Base-by-base conservation (phyloP, 1,139 yeast genomes). In the Candida dubliniensis region DNA sequence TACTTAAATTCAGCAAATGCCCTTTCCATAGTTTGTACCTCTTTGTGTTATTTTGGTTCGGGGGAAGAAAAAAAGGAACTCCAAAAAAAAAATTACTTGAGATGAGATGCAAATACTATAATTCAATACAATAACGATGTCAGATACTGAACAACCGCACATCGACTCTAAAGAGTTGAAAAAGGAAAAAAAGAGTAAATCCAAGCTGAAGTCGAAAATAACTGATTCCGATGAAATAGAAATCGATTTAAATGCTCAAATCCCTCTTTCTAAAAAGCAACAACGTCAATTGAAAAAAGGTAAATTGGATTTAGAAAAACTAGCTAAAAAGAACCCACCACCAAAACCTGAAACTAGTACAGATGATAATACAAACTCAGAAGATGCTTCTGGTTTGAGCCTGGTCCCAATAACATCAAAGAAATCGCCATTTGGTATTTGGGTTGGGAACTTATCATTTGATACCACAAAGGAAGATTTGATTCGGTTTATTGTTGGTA, bases 381-480 rank as follows among this genome's bases (percentile, higher is more conserved):
- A 18, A 18, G 23, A 18, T 18, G 23, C 23, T 18, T 18, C 23
- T 18, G 23, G 23, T 18, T 3, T 18, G 23, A 18, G 5, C 5
- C 23, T 18, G 23, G 5, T 5, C 3, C 3, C 23, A 18, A 5
- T 18, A n/a, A 58, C 51, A 47, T 55, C 58, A 42, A 68, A 61
- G 54, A 76, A 74, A 53, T 75, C 84, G 2, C 78, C 76, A 44
- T 81, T 70, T 56, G 96, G 95, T 38, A 95, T 90, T 24, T 93
- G 99, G 99, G 79, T 93, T 38, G 99, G 99, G 39, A 95, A 93
- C 61, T 66, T 95, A 53, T 77, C 96, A 0, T 95, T 86, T 57
- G 95, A 87, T 44, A 90, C 97, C 6, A 76, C 84, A 1, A 82
- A 78, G 55, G 95, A 87, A 34, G 96, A 90, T 50, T 61, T 93